Conservation (phyloP, 2,329 filamentous ascomycete species). For the Alternaria atra region DNA sequence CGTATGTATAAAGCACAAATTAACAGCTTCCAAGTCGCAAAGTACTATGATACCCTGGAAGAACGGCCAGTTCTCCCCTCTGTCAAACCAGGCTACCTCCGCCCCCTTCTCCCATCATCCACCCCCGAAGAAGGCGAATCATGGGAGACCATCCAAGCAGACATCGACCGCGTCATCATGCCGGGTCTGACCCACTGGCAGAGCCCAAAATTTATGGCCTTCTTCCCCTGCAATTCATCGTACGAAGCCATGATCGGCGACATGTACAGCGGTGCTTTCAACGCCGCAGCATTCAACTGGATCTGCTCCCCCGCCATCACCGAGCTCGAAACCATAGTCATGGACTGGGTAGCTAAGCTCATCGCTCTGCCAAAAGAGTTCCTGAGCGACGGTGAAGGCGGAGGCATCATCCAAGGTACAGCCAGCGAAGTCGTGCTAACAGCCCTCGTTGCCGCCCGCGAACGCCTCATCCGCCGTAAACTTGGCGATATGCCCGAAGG, state of each 20-base stretch:
- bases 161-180: conserved; percentile 86
- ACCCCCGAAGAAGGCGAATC: conserved; percentile 73
- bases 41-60: conserved; percentile 81
- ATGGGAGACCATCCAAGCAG: conserved; percentile 81
- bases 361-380: conserved; percentile 78
- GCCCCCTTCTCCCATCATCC: conserved; percentile 74
- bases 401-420: conserved; percentile 93
- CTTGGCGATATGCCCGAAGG: conserved; percentile 42
- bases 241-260: conserved; percentile 90
- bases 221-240: conserved; percentile 84
- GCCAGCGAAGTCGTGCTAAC: conserved; percentile 89
- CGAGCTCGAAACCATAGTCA: conserved; percentile 89
- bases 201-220: conserved; percentile 91
- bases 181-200: conserved; percentile 96
- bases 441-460: conserved; percentile 85
- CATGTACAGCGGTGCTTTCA: conserved; percentile 89
- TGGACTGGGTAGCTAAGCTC: conserved; percentile 88
- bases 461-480: conserved; percentile 64
- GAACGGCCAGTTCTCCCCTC: conserved; percentile 76
- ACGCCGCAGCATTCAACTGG: conserved; percentile 95
- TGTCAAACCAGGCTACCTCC: conserved; percentile 85
- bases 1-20: not conserved
- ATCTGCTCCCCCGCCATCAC: conserved; percentile 91
- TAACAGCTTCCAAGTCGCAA: conserved; percentile 68
- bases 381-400: conserved; percentile 76